A percentile compares a stretch with the other conserved stretches of the same genome.
These are phyloP conservation scores for Phytophthora cactorum DNA, from an alignment of 352 stramenopile genomes.

Conservation along the genomic window DNA sequence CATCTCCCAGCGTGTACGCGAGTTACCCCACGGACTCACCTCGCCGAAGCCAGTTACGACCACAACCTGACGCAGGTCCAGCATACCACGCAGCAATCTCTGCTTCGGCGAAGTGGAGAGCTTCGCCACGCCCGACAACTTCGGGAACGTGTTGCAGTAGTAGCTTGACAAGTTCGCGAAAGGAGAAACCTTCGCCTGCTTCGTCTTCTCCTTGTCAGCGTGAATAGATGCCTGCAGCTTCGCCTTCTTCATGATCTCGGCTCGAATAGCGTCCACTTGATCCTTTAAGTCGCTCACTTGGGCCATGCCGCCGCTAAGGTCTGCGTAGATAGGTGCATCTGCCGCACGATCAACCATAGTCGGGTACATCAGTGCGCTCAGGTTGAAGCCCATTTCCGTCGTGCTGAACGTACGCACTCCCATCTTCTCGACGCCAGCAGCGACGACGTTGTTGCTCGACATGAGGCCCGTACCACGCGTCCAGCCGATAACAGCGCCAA, in stretches of 20 bases:
- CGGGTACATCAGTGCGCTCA: conserved; percentile 84
- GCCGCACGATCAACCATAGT: conserved; percentile 75
- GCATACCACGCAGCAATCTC: conserved; percentile 65
- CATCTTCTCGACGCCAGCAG: conserved; percentile 79
- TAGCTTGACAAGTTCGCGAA: conserved; percentile 79
- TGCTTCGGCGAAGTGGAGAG: conserved; percentile 51
- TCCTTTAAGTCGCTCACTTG: conserved; percentile 81
- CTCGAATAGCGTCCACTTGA: conserved; percentile 60
- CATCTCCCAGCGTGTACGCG: conserved; percentile 91
- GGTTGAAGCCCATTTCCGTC: conserved; percentile 90
- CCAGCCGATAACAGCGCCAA: conserved; percentile 89
- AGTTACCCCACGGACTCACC: conserved; percentile 87
- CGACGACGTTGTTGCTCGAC: conserved; percentile 88
- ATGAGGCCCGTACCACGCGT: conserved; percentile 88
- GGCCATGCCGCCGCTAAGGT: conserved; percentile 83
- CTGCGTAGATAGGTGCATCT: conserved; percentile 76
- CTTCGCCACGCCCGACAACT: conserved; percentile 43
- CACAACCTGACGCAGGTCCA: conserved; percentile 84
- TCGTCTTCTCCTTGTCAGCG: conserved; percentile 44
- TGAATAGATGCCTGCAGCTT: conserved; percentile 62
- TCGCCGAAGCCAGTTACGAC: conserved; percentile 89
- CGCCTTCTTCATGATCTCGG: conserved; percentile 56
- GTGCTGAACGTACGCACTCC: conserved; percentile 88
- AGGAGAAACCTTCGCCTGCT: conserved; percentile 32
- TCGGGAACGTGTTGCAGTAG: conserved; percentile 75